A percentile compares a stretch with the other conserved stretches of the same genome.
Evolutionary conservation across 2,329 filamentous ascomycete genomes (phyloP).

Genomic region (Monilinia polystroma): DNA sequence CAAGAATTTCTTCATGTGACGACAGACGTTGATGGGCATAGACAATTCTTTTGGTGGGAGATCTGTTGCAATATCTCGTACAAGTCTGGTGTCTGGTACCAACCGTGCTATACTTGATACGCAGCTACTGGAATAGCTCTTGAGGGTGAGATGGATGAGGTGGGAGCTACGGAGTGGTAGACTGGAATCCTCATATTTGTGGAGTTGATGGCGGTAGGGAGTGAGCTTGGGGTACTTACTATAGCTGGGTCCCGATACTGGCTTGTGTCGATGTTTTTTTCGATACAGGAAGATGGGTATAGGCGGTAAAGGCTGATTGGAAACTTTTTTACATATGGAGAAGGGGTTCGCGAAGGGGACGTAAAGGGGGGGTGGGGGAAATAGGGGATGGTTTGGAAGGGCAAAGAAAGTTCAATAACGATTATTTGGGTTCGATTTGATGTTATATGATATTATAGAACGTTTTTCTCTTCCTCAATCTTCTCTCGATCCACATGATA

Average conservation of each 20-base stretch:
- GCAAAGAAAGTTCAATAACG: no score
- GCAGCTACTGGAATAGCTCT: constrained; percentile 8
- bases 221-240: constrained; percentile 21
- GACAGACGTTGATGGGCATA: constrained; percentile 6
- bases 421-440: no score
- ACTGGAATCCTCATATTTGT: constrained; percentile 3
- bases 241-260: background rate
- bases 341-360: no score
- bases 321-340: background rate
- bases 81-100: constrained; percentile 21
- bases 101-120: constrained; percentile 24
- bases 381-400: no score
- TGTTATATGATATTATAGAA: no score
- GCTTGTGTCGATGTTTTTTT: background rate
- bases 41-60: constrained; percentile 24
- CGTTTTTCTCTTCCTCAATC: no score
- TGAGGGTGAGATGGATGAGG: constrained; percentile 4
- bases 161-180: background rate
- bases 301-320: background rate
- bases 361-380: no score
- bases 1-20: background rate
- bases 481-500: no score
- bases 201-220: background rate
- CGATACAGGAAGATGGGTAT: background rate
- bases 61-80: constrained; percentile 22